These are phyloP conservation scores for Metschnikowia matae DNA, from an alignment of 805 yeast genomes.

Conservation along the genomic window DNA sequence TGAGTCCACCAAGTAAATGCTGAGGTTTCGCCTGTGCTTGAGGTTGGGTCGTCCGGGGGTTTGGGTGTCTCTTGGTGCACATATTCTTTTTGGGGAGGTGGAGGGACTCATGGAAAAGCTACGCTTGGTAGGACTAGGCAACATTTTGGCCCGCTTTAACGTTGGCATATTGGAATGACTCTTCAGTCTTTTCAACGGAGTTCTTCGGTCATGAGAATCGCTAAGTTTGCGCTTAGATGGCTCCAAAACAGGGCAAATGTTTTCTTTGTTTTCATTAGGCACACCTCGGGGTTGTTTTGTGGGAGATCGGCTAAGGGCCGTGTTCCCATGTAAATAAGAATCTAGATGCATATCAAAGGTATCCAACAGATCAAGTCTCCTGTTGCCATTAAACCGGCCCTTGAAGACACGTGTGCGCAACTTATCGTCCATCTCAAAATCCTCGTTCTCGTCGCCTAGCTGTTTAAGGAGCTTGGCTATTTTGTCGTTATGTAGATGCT, in stretches of 20 bases:
- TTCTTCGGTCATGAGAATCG: slow-evolving; percentile 4
- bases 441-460: slow-evolving; percentile 25
- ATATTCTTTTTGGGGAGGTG: slow-evolving; percentile 39
- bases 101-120: neutral
- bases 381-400: slow-evolving; percentile 19
- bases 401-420: slow-evolving; percentile 17
- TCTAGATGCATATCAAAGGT: slow-evolving; percentile 18
- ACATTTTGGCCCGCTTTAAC: slow-evolving; percentile 24
- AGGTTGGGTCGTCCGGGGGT: slow-evolving; percentile 32
- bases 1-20: slow-evolving; percentile 55
- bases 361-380: slow-evolving; percentile 11
- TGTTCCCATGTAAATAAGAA: slow-evolving; percentile 13
- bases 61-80: slow-evolving; percentile 35
- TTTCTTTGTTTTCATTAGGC: slow-evolving; percentile 29
- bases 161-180: slow-evolving; percentile 23
- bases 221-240: slow-evolving; percentile 25
- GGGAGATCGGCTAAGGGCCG: slow-evolving; percentile 11
- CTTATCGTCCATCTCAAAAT: slow-evolving; percentile 18
- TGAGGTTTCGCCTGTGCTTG: slow-evolving; percentile 18
- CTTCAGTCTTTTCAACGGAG: slow-evolving; percentile 10
- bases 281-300: slow-evolving; percentile 7
- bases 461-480: slow-evolving; percentile 36
- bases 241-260: slow-evolving; percentile 23
- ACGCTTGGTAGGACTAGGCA: slow-evolving; percentile 9
- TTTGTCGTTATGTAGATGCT: slow-evolving; percentile 29